Evolutionary conservation across 345 rosid genomes (phyloP), one percentile per base, ranked within the genome.

Genomic region (Populus alba): DNA sequence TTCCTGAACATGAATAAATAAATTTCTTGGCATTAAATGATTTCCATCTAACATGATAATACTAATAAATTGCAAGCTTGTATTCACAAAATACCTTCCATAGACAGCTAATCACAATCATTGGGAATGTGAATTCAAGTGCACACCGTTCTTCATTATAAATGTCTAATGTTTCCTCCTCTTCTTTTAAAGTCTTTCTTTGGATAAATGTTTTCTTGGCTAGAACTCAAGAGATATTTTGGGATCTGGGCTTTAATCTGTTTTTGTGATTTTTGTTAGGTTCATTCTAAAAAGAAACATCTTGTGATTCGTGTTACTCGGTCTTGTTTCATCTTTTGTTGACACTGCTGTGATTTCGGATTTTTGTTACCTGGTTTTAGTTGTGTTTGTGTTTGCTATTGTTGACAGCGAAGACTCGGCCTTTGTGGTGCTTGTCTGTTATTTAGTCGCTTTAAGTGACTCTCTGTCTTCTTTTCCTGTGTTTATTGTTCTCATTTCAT

Each of bases 201-300:
- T 57, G 38, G 23, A 59, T 67, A n/a, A 35, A 13, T 10, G 12
- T 45, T 49, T 35, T 37, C 39, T 70, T 16, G n/a, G 23, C 51
- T 6, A 5, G 29, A 79, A 51, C 74, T 73, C 68, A 13, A 72
- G 43, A 43, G 33, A 59, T 55, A 15, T 62, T 80, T 80, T 75
- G 71, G 78, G 82, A 70, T 80, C 82, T 63, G 79, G 75, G 78
- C 17, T 59, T 74, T 38, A 33, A 31, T 33, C 5, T 33, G 37
- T 51, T 66, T 49, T 35, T 69, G 29, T 7, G 27, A 31, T 70
- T 65, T 35, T 68, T 39, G 23, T 20, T 35, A 43, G 41, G 74
- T 45, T 51, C 51, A 25, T 59, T 67, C 68, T 29, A 15, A 38
- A 31, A 27, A 39, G 70, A 49, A 66, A 51, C 47, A 66, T 22